Percentiles rank a stretch among this genome's conserved stretches.
These are phyloP conservation scores for Mycena venus DNA, from an alignment of 768 basidiomycete species.

Conservation along the genomic window DNA sequence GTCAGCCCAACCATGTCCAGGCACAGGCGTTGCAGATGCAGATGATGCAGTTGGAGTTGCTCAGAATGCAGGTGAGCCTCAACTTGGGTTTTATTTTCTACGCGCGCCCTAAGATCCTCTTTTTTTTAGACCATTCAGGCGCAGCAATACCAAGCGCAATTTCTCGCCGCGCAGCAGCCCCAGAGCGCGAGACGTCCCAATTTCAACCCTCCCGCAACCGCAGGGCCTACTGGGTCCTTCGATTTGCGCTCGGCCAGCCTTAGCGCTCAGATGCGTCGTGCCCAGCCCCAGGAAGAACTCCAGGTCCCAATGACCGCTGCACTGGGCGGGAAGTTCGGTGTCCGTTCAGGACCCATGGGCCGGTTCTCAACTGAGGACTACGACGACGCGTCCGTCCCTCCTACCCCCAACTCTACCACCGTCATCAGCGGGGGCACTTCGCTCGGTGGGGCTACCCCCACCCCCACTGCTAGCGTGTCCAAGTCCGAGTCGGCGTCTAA, in stretches of 20 bases:
- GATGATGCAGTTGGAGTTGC: slow-evolving; percentile 86
- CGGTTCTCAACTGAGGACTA: slow-evolving; percentile 55
- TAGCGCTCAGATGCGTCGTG: slow-evolving; percentile 73
- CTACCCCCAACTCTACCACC: slow-evolving; percentile 73
- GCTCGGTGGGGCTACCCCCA: slow-evolving; percentile 66
- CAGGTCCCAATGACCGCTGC: slow-evolving; percentile 86
- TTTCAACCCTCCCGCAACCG: slow-evolving; percentile 73
- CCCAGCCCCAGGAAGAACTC: slow-evolving; percentile 66
- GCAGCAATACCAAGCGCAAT: slow-evolving; percentile 55
- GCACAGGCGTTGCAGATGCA: slow-evolving; percentile 84
- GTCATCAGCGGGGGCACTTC: slow-evolving; percentile 81
- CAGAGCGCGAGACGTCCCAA: slow-evolving; percentile 53
- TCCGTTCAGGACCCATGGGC: slow-evolving; percentile 60
- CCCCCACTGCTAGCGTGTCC: slow-evolving; percentile 54
- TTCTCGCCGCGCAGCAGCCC: slow-evolving; percentile 48
- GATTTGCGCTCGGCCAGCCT: slow-evolving; percentile 70
- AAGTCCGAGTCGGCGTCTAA: slow-evolving; percentile 86
- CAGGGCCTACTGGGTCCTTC: slow-evolving; percentile 77
- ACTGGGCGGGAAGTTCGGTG: slow-evolving; percentile 83
- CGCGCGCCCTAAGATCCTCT: background rate
- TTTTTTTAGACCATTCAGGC: slow-evolving; percentile 62
- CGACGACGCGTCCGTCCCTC: slow-evolving; percentile 61
- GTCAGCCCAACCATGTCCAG: slow-evolving; percentile 65
- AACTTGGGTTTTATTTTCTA: background rate
- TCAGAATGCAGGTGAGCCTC: slow-evolving; percentile 79